A percentile compares a stretch with the other conserved stretches of the same genome.
These are phyloP conservation scores for Botrytis deweyae DNA, from an alignment of 2,329 filamentous ascomycete species.

Conservation along the genomic window DNA sequence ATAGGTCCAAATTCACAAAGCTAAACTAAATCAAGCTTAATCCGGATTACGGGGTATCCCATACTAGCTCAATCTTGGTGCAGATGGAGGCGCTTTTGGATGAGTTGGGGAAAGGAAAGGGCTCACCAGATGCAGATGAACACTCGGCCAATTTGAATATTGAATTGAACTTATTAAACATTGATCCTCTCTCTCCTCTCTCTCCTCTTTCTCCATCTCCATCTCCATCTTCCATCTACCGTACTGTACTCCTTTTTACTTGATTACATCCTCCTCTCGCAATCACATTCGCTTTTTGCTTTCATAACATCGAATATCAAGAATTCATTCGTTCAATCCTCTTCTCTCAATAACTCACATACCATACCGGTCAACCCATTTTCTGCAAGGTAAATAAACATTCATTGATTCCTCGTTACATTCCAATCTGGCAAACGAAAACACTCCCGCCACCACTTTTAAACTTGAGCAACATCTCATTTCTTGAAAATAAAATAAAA, in stretches of 20 bases:
- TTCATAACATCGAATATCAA: too few species aligned
- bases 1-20: background rate
- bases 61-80: constrained; percentile 2
- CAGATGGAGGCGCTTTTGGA: constrained; percentile 16
- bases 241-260: background rate
- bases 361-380: background rate
- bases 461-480: constrained; percentile 17
- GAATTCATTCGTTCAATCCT: background rate
- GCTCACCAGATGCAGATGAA: background rate
- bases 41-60: background rate
- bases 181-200: background rate
- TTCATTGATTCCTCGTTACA: constrained; percentile 19
- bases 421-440: constrained; percentile 12
- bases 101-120: background rate
- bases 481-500: background rate
- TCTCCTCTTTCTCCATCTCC: background rate
- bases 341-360: background rate
- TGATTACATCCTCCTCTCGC: background rate
- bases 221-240: background rate
- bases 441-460: constrained; percentile 21
- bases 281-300: constrained; percentile 17
- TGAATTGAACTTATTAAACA: background rate
- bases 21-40: background rate
- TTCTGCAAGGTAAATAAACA: constrained; percentile 19
- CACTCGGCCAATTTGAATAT: background rate